A percentile compares a stretch with the other conserved stretches of the same genome.
These are phyloP conservation scores for Smallanthus sonchifolius DNA, from an alignment of 129 eudicot genomes.

Conservation along the genomic window DNA sequence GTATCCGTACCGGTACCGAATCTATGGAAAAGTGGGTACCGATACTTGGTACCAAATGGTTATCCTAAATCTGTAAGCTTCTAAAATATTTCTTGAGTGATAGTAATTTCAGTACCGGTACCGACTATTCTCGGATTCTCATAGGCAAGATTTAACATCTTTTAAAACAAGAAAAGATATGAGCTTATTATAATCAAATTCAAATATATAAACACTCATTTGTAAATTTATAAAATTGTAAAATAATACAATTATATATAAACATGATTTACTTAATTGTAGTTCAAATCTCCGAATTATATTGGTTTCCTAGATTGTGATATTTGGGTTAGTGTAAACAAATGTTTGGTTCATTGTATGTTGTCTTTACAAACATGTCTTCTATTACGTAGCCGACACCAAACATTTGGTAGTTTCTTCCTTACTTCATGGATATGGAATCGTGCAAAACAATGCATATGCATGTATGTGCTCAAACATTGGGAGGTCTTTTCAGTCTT, in stretches of 20 bases:
- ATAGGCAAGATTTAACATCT: background rate
- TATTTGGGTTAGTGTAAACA: slow-evolving; percentile 32
- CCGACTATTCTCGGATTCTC: no score
- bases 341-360: slow-evolving; percentile 31
- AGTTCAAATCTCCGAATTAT: slow-evolving; percentile 17
- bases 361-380: slow-evolving; percentile 23
- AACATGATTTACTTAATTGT: background rate
- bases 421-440: slow-evolving; percentile 36
- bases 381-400: slow-evolving; percentile 27
- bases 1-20: no score
- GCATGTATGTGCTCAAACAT: slow-evolving; percentile 17
- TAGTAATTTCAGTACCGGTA: no score
- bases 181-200: background rate
- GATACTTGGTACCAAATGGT: no score
- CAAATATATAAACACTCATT: background rate
- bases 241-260: background rate
- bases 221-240: background rate
- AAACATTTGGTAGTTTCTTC: slow-evolving; percentile 37
- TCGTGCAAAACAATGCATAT: slow-evolving; percentile 20
- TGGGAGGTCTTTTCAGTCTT: background rate
- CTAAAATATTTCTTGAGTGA: background rate
- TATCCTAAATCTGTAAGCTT: background rate
- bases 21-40: no score
- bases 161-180: background rate
- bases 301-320: slow-evolving; percentile 32